Evolutionary conservation across 129 eudicot genomes (phyloP).

Genomic region (Erigeron canadensis): DNA sequence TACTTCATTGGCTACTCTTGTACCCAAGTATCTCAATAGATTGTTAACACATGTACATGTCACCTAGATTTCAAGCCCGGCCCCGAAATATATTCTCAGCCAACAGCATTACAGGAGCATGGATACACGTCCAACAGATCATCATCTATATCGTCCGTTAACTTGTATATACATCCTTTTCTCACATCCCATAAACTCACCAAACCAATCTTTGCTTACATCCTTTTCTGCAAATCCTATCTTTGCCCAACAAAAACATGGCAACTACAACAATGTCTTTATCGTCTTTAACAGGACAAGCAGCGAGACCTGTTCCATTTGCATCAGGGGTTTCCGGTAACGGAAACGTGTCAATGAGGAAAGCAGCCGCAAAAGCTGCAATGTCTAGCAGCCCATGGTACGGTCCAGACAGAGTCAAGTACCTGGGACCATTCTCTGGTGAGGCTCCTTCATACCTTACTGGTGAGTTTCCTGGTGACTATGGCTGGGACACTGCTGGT

Average conservation of each 20-base stretch:
- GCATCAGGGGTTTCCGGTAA: too few relatives aligned
- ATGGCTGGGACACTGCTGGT: too few relatives aligned
- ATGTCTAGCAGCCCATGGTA: too few relatives aligned
- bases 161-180: constrained; percentile 1
- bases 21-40: constrained; percentile 11
- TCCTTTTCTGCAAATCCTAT: neutral
- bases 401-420: too few relatives aligned
- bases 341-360: too few relatives aligned
- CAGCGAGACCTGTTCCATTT: too few relatives aligned
- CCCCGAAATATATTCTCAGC: constrained; percentile 5
- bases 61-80: constrained; percentile 7
- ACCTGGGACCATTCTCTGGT: too few relatives aligned
- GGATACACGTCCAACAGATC: neutral
- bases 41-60: neutral
- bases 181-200: neutral
- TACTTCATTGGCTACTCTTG: neutral
- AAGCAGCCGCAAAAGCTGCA: too few relatives aligned
- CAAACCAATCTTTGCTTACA: neutral
- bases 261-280: constrained; percentile 24
- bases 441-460: too few relatives aligned
- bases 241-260: neutral
- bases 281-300: constrained; percentile 17
- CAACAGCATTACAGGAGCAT: neutral
- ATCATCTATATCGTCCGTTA: neutral
- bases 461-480: too few relatives aligned